Percentiles rank a stretch among this genome's conserved stretches.
Conservation (phyloP, 345 rosid genomes). For the Salix viminalis region DNA sequence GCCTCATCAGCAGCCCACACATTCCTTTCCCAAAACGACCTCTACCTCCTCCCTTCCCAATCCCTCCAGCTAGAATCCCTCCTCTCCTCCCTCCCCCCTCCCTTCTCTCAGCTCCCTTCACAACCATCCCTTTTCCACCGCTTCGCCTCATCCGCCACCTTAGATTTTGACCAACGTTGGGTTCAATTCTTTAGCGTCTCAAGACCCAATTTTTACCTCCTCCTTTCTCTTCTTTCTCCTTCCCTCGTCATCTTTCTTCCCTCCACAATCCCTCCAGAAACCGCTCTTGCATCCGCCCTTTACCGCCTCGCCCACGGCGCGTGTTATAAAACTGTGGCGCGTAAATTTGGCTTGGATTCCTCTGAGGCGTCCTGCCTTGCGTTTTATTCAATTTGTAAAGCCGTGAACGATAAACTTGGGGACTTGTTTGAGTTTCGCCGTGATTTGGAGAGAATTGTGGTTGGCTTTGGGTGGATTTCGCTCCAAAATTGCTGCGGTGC, state of each 20-base stretch:
- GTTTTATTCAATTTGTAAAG: conserved; percentile 59
- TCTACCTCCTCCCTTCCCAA: conserved; percentile 43
- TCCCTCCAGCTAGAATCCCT: conserved; percentile 35
- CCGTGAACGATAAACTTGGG: conserved; percentile 41
- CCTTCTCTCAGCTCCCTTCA: conserved; percentile 11
- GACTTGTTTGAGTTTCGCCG: conserved; percentile 34
- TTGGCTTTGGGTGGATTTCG: conserved; percentile 48
- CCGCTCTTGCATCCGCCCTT: conserved; percentile 57
- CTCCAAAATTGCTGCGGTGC: conserved; percentile 78
- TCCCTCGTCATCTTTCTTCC: conserved; percentile 35
- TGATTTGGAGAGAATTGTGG: conserved; percentile 37
- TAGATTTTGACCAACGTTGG: conserved; percentile 52
- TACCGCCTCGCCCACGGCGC: conserved; percentile 73
- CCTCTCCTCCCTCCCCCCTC: conserved; percentile 28
- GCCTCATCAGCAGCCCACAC: conserved; percentile 40
- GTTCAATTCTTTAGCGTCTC: conserved; percentile 54
- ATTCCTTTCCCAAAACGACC: conserved; percentile 50
- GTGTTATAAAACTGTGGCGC: conserved; percentile 44
- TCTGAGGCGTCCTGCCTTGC: conserved; percentile 48
- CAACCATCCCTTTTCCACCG: conserved; percentile 47
- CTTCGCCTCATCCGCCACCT: conserved; percentile 32
- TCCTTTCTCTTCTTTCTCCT: conserved; percentile 43
- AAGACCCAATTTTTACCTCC: conserved; percentile 39
- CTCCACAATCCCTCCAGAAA: conserved; percentile 32
- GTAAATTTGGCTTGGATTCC: conserved; percentile 47